Conservation (phyloP, 148 eudicot genomes). For the Linanthus parryae region DNA sequence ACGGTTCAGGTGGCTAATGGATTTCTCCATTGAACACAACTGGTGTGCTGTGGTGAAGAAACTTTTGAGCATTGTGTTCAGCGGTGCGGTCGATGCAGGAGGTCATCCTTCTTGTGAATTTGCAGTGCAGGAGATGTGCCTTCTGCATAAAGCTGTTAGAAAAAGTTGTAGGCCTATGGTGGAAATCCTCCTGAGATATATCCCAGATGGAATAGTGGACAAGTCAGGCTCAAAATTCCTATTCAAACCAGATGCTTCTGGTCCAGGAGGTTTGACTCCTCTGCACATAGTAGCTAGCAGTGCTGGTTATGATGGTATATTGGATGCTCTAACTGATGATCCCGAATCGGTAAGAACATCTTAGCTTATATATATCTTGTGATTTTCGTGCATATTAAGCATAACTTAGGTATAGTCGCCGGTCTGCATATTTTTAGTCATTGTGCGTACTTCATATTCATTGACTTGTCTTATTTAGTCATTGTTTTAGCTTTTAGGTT, state of each 20-base stretch:
- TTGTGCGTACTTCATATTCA: no score
- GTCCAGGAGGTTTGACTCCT: conserved; percentile 89
- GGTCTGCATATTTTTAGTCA: no score
- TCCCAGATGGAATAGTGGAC: no score
- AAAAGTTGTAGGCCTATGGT: conserved; percentile 69
- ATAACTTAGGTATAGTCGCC: no score
- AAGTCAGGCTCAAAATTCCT: conserved; percentile 22
- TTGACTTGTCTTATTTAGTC: no score
- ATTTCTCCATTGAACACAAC: conserved; percentile 67
- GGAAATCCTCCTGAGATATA: conserved; percentile 50
- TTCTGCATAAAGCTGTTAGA: conserved; percentile 75
- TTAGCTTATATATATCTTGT: no score
- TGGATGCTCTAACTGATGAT: conserved; percentile 92
- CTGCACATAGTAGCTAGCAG: conserved; percentile 78
- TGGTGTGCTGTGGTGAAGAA: conserved; percentile 88
- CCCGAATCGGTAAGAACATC: conserved; percentile 86
- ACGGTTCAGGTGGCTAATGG: conserved; percentile 67
- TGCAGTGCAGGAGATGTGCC: conserved; percentile 55
- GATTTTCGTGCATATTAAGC: no score
- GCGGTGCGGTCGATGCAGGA: conserved; percentile 55
- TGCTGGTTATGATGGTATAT: conserved; percentile 47
- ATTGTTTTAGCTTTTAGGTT: no score
- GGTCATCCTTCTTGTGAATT: conserved; percentile 34
- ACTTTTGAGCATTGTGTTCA: conserved; percentile 50
- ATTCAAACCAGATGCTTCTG: conserved; percentile 70